phyloP scores from a whole-genome alignment of 1,284 basidiomycete genomes.

The Coniophora puteana region DNA sequence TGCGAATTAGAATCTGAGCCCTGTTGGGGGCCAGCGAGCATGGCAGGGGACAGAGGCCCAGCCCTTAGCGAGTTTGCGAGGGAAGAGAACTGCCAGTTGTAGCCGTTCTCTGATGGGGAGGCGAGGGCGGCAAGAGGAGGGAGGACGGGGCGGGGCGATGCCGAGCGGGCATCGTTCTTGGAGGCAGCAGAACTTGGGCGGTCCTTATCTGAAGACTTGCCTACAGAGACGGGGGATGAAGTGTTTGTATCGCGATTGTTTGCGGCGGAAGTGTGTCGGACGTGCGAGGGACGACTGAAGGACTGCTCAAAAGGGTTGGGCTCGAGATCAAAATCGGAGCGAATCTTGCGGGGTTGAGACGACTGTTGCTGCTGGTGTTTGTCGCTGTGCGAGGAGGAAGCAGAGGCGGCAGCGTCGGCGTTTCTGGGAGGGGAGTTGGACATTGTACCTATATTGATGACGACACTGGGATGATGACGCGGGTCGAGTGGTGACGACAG shows the following conservation, averaged over 20 bases:
- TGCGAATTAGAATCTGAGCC: conserved; percentile 31
- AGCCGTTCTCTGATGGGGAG: conserved; percentile 76
- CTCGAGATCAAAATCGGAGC: conserved; percentile 78
- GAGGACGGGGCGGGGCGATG: conserved; percentile 58
- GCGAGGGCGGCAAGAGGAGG: conserved; percentile 86
- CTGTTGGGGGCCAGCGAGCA: conserved; percentile 84
- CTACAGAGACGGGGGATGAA: conserved; percentile 31
- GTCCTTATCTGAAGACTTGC: conserved; percentile 34
- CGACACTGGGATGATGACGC: conserved; percentile 18
- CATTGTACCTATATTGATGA: conserved; percentile 20
- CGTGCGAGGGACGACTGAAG: conserved; percentile 60
- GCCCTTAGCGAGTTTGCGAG: conserved; percentile 78
- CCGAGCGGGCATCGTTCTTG: conserved; percentile 30
- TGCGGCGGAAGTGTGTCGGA: conserved; percentile 39
- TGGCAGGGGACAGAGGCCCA: conserved; percentile 91
- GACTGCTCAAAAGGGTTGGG: conserved; percentile 97
- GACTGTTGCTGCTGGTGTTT: conserved; percentile 15
- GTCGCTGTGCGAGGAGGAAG: conserved; percentile 17
- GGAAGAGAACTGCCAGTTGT: conserved; percentile 70
- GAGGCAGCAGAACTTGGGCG: conserved; percentile 33
- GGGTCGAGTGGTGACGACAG: conserved; percentile 14
- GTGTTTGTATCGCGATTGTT: conserved; percentile 36
- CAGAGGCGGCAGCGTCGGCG: conserved; percentile 13
- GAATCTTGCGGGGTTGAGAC: conserved; percentile 38
- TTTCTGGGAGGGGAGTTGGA: conserved; percentile 23